Evolutionary conservation across 1,284 basidiomycete genomes (phyloP).

Genomic region (Moesziomyces globuligerus): DNA sequence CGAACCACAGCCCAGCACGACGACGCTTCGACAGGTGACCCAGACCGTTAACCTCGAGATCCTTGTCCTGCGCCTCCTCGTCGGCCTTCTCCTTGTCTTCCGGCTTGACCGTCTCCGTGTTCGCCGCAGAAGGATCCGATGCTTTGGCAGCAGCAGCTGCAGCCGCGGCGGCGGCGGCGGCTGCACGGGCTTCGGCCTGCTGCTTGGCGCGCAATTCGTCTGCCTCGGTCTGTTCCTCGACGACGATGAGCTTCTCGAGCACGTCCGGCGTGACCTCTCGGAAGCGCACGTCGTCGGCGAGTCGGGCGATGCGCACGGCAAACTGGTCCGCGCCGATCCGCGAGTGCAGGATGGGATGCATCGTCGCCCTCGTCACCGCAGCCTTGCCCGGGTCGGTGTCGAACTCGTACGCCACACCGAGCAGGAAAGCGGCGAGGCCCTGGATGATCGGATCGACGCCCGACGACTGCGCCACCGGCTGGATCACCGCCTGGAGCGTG

Average conservation of each 20-base stretch:
- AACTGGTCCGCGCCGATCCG: constrained; percentile 85
- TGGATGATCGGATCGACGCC: constrained; percentile 88
- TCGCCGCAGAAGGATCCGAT: constrained; percentile 15
- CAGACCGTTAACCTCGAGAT: constrained; percentile 43
- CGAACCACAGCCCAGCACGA: constrained; percentile 90
- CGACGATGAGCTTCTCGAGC: constrained; percentile 59
- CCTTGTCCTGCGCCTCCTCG: constrained; percentile 42
- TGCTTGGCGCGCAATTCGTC: constrained; percentile 59
- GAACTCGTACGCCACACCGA: constrained; percentile 83
- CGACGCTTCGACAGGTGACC: constrained; percentile 68
- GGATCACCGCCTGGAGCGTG: constrained; percentile 80
- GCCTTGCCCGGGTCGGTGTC: constrained; percentile 50
- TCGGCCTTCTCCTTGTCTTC: constrained; percentile 39
- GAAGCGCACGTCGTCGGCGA: constrained; percentile 91
- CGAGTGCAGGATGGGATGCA: constrained; percentile 79
- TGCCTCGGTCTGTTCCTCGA: constrained; percentile 42
- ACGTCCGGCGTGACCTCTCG: constrained; percentile 85
- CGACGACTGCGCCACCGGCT: constrained; percentile 88
- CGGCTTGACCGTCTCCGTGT: constrained; percentile 3
- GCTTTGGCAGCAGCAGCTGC: constrained; percentile 3
- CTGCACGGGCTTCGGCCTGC: constrained; percentile 27
- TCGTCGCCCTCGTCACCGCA: constrained; percentile 52
- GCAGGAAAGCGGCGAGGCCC: constrained; percentile 87
- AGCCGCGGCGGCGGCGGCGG: constrained; percentile 29
- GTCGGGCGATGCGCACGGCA: constrained; percentile 82